A percentile compares a stretch with the other conserved stretches of the same genome.
phyloP scores from a whole-genome alignment of 2,329 filamentous ascomycete genomes.

The Ascochyta koolunga region DNA sequence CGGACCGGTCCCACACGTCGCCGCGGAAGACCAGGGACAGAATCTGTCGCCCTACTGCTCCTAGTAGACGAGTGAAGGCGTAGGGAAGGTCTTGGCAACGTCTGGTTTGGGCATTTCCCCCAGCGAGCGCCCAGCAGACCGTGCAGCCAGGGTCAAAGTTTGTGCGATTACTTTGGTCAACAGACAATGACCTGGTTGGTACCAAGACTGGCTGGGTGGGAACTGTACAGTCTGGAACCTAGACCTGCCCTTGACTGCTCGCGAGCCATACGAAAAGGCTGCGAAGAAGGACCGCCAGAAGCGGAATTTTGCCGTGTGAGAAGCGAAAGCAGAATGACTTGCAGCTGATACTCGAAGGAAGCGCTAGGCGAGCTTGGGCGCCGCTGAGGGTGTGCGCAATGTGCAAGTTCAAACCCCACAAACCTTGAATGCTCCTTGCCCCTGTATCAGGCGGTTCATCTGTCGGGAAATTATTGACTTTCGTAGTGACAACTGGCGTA shows the following conservation, averaged over 20 bases:
- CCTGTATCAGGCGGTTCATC: constrained; percentile 26
- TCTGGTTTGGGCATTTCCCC: no score
- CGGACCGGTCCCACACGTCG: constrained; percentile 3
- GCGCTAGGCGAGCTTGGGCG: constrained; percentile 17
- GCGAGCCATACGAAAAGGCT: neutral
- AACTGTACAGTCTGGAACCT: neutral
- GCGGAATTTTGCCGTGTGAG: constrained; percentile 7
- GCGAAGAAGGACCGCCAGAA: constrained; percentile 6
- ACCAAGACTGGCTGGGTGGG: neutral
- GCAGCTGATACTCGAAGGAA: constrained; percentile 17
- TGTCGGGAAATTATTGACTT: constrained; percentile 29
- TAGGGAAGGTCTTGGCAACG: constrained; percentile 17
- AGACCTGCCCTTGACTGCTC: neutral
- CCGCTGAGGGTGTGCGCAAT: constrained; percentile 13
- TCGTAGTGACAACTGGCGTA: constrained; percentile 22
- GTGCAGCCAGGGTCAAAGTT: neutral
- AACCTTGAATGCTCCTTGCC: constrained; percentile 17
- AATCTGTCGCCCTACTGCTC: constrained; percentile 25
- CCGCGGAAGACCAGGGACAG: constrained; percentile 23
- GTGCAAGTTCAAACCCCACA: constrained; percentile 27
- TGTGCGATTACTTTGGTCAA: neutral
- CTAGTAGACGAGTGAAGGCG: constrained; percentile 7
- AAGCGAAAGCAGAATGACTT: constrained; percentile 20
- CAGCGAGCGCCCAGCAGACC: neutral
- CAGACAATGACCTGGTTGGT: neutral